Evolutionary conservation across 768 basidiomycete species (phyloP).

Genomic region (Psilocybe subaeruginosa): DNA sequence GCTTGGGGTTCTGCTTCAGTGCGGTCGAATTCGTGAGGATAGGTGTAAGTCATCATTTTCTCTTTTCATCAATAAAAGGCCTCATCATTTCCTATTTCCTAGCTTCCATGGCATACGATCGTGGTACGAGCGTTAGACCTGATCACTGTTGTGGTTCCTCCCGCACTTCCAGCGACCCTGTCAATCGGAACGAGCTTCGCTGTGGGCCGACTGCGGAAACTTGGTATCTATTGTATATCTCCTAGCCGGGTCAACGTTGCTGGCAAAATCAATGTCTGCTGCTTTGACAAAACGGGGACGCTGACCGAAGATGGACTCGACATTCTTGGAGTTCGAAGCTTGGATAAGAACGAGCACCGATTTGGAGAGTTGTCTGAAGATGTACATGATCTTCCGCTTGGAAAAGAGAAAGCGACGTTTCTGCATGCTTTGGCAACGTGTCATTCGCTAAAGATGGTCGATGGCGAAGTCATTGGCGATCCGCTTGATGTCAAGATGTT

Average conservation of each 20-base stretch:
- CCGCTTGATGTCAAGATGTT: constrained; percentile 99
- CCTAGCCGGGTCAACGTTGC: constrained; percentile 94
- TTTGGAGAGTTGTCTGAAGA: constrained; percentile 93
- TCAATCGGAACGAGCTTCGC: constrained; percentile 98
- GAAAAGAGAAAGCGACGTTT: constrained; percentile 78
- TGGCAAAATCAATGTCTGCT: constrained; percentile 95
- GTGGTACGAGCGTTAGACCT: constrained; percentile 90
- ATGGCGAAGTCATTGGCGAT: constrained; percentile 89
- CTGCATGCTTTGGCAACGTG: constrained; percentile 95
- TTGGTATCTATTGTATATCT: constrained; percentile 94
- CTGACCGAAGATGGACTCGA: constrained; percentile 98
- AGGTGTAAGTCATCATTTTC: constrained; percentile 56
- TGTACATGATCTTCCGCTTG: constrained; percentile 79
- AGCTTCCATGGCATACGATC: constrained; percentile 92
- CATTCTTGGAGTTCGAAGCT: constrained; percentile 89
- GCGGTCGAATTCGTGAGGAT: constrained; percentile 91
- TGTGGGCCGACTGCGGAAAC: constrained; percentile 82
- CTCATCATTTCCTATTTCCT: constrained; percentile 2
- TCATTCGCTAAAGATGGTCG: constrained; percentile 91
- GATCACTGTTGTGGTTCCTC: constrained; percentile 96
- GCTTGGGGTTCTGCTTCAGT: constrained; percentile 88
- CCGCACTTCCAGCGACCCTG: constrained; percentile 94
- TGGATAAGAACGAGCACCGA: constrained; percentile 72
- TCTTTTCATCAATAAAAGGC: not conserved
- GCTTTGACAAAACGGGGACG: constrained; percentile 99